These are phyloP conservation scores for Phoma sp. DNA, from an alignment of 2,329 filamentous ascomycete genomes.

Conservation along the genomic window DNA sequence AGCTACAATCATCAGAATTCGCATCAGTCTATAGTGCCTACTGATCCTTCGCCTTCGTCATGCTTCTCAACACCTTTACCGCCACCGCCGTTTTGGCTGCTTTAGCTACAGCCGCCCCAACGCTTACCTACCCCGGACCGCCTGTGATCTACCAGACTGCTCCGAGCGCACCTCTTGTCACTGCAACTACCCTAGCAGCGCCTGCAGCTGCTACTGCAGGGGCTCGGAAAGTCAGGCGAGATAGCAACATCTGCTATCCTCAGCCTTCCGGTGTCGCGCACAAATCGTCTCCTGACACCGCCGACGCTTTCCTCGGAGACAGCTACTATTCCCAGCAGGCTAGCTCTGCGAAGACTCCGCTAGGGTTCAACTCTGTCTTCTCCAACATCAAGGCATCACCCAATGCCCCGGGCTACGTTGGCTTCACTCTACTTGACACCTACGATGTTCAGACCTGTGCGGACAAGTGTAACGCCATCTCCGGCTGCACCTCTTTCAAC, in stretches of 20 bases:
- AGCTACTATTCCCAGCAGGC: background rate
- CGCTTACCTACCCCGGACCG: background rate
- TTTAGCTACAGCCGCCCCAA: background rate
- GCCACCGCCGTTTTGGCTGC: background rate
- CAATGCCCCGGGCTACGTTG: conserved; percentile 1
- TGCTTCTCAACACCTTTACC: background rate
- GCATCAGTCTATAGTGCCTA: no score
- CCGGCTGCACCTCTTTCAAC: conserved; percentile 20
- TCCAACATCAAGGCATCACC: background rate
- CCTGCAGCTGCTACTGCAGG: background rate
- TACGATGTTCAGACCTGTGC: conserved; percentile 4
- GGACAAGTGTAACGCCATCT: conserved; percentile 17
- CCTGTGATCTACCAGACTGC: conserved; percentile 5
- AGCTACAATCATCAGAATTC: no score
- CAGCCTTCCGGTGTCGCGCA: background rate
- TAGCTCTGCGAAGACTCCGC: background rate
- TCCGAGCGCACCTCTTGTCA: background rate
- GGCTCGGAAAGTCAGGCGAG: background rate
- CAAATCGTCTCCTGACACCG: background rate
- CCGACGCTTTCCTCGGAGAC: background rate
- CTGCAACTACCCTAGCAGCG: background rate
- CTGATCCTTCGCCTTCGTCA: background rate
- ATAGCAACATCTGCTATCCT: background rate
- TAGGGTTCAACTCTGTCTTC: background rate
- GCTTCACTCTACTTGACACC: conserved; percentile 1